Evolutionary conservation across 495 filamentous ascomycete species (phyloP).

Genomic region (Sabuloglossum arenarium): DNA sequence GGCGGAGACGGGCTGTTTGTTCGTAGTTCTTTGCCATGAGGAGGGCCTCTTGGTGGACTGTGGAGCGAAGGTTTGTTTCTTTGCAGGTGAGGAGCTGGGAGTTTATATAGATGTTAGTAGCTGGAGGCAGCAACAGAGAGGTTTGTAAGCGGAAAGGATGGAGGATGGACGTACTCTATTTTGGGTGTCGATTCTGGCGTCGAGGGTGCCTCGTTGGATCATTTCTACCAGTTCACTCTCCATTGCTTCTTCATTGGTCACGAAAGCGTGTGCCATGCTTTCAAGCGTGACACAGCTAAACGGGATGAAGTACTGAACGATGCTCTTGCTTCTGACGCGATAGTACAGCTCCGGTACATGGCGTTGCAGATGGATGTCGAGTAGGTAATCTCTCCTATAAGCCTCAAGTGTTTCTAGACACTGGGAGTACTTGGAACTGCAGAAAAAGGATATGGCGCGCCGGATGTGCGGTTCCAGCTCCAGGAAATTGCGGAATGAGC

Average conservation of each 20-base stretch:
- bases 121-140: background rate
- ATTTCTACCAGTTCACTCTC: conserved; percentile 57
- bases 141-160: background rate
- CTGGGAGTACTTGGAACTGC: conserved; percentile 63
- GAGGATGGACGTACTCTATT: conserved; percentile 32
- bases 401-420: conserved; percentile 66
- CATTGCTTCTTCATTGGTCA: conserved; percentile 29
- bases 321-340: conserved; percentile 67
- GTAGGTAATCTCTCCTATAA: conserved; percentile 65
- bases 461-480: conserved; percentile 90
- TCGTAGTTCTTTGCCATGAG: conserved; percentile 50
- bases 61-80: conserved; percentile 31
- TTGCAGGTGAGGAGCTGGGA: conserved; percentile 39
- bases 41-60: conserved; percentile 46
- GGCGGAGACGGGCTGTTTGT: conserved; percentile 46
- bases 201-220: conserved; percentile 48
- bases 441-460: conserved; percentile 72
- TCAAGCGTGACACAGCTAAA: conserved; percentile 20
- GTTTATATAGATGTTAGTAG: background rate
- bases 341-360: conserved; percentile 50
- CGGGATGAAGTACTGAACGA: conserved; percentile 56
- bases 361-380: conserved; percentile 70
- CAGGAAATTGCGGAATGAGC: conserved; percentile 62
- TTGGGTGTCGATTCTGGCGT: conserved; percentile 68
- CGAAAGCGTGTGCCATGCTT: conserved; percentile 18